Evolutionary conservation across 768 basidiomycete species (phyloP).

Genomic region (Mycena amicta): DNA sequence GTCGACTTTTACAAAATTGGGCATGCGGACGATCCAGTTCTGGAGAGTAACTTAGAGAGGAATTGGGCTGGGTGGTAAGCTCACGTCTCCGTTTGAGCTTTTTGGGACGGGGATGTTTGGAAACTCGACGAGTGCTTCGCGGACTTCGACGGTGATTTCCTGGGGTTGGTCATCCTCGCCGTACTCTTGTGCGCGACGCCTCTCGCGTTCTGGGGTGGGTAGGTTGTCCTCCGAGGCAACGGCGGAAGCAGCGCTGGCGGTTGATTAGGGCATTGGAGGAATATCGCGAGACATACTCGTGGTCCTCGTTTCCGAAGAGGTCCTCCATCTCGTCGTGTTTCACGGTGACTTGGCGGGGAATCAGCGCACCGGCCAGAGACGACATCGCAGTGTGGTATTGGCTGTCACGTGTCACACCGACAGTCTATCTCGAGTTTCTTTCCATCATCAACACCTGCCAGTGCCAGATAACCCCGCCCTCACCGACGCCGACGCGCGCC

Average conservation of each 20-base stretch:
- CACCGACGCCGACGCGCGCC: slow-evolving; percentile 1
- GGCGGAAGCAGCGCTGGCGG: slow-evolving; percentile 40
- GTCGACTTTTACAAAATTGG: slow-evolving; percentile 91
- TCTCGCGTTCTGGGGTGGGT: slow-evolving; percentile 62
- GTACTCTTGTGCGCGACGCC: slow-evolving; percentile 77
- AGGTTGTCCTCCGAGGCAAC: slow-evolving; percentile 64
- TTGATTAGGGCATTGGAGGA: neutral
- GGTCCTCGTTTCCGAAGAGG: slow-evolving; percentile 77
- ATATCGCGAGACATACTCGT: slow-evolving; percentile 23
- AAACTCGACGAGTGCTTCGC: slow-evolving; percentile 74
- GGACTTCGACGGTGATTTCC: slow-evolving; percentile 54
- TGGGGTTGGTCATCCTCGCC: slow-evolving; percentile 73
- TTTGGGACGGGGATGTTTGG: slow-evolving; percentile 87
- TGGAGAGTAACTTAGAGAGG: slow-evolving; percentile 28
- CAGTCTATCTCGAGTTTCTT: neutral
- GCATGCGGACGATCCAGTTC: slow-evolving; percentile 93
- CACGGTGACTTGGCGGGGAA: slow-evolving; percentile 24
- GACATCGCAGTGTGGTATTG: slow-evolving; percentile 44
- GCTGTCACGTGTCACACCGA: neutral
- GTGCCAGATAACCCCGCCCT: neutral
- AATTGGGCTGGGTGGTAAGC: slow-evolving; percentile 23
- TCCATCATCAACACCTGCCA: neutral
- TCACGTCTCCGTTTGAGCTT: slow-evolving; percentile 81
- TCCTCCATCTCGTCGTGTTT: slow-evolving; percentile 69
- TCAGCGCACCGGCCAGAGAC: slow-evolving; percentile 61